These are phyloP conservation scores for Neopestalotiopsis rosae DNA, from an alignment of 2,329 filamentous ascomycete species.

Conservation along the genomic window DNA sequence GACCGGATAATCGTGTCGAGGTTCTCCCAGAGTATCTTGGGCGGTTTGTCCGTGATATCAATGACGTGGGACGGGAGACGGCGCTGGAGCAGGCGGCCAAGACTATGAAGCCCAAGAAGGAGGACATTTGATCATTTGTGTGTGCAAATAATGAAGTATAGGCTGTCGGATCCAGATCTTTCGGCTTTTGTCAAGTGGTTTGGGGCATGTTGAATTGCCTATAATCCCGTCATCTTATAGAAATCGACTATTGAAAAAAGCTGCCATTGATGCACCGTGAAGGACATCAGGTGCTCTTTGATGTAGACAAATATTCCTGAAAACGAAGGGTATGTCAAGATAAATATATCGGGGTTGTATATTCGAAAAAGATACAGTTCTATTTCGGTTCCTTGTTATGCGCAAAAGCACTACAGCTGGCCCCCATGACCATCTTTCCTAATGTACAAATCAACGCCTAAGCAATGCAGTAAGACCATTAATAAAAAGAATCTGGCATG, in stretches of 20 bases:
- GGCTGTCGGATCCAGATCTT: no score
- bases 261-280: no score
- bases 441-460: slow-evolving; percentile 23
- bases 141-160: no score
- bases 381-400: not conserved
- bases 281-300: no score
- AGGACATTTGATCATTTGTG: not conserved
- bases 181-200: no score
- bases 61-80: slow-evolving; percentile 28
- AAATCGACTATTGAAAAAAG: no score
- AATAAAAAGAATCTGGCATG: slow-evolving; percentile 19
- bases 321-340: not conserved
- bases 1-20: slow-evolving; percentile 61
- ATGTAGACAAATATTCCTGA: no score
- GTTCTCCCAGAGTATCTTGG: slow-evolving; percentile 67
- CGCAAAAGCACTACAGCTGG: slow-evolving; percentile 27
- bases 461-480: slow-evolving; percentile 6
- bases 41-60: slow-evolving; percentile 45
- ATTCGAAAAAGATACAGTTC: not conserved
- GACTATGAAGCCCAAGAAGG: slow-evolving; percentile 28
- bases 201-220: no score
- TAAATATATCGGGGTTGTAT: not conserved
- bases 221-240: no score
- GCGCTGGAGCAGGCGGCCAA: slow-evolving; percentile 31
- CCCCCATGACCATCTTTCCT: slow-evolving; percentile 24